Base-by-base conservation (phyloP, 805 yeast species). In the Babjeviella inositovora region DNA sequence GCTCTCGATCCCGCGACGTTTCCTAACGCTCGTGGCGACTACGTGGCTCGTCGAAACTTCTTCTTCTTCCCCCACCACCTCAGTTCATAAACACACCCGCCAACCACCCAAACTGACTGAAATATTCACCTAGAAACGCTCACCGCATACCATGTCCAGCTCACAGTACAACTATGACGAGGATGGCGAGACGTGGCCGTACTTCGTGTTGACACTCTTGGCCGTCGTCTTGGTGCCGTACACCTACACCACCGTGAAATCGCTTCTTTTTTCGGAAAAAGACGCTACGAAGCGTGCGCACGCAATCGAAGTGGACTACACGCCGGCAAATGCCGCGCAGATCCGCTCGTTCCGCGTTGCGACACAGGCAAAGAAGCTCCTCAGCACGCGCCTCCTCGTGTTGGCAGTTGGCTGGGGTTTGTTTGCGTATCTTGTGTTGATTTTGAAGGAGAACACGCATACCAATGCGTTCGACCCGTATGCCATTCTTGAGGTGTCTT, bases 181-280 rank as follows among this genome's bases (percentile, higher is more conserved):
- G 44, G 69, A 70, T 30, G 72, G 85, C 23, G 90, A 80, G 37
- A 81, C 90, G 2, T 84, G 95, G 94, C 96, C 96, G 19, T 82
- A 73, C 44, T 85, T 85, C 40, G 65, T 76, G 24, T 45, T 79
- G 39, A 84, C 95, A 3, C 50, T 80, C 23, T 48, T 76, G 24
- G 53, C 77, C 13, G 65, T 77, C 29, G 64, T 70, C 11, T 56
- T 80, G 28, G 43, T 81, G 18, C 95, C 95, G 5, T 35, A 62
- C 29, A 70, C 82, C 8, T 27, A 60, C 9, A 20, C 32, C 13
- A 23, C 43, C 7, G 8, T 17, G 28, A 12, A 25, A 19, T 22
- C 5, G 25, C 53, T 14, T 36, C 44, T 6, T 29, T 40, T 11
- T 25, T 41, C 18, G 22, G 19, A 11, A 12, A 20, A 19, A 25